Evolutionary conservation across 2,329 filamentous ascomycete species (phyloP).

Genomic region (Nannizziopsis arthrosporioides): DNA sequence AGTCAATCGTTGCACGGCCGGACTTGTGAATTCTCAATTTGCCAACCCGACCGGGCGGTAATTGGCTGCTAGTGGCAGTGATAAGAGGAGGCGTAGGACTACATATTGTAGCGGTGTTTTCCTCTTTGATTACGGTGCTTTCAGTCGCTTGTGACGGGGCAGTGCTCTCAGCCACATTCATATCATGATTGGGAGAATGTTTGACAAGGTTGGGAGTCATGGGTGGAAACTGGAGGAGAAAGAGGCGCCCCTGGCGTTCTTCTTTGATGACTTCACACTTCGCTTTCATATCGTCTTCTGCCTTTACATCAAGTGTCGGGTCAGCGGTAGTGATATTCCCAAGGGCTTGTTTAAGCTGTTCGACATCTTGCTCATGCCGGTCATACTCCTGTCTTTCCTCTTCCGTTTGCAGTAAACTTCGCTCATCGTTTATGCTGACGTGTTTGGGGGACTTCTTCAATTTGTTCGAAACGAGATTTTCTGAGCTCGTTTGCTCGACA

Average conservation of each 20-base stretch:
- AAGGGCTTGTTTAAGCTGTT: constrained; percentile 30
- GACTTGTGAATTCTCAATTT: constrained; percentile 52
- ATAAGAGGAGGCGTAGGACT: constrained; percentile 22
- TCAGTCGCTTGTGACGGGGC: constrained; percentile 4
- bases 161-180: neutral
- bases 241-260: constrained; percentile 44
- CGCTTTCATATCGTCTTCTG: constrained; percentile 11
- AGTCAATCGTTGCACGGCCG: constrained; percentile 50
- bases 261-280: constrained; percentile 25
- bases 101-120: constrained; percentile 8
- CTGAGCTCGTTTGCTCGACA: constrained; percentile 17
- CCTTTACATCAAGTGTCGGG: too few species aligned
- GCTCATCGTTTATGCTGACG: constrained; percentile 20
- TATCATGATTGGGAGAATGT: constrained; percentile 20
- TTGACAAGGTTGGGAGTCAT: constrained; percentile 46
- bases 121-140: constrained; percentile 11
- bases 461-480: constrained; percentile 5
- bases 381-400: constrained; percentile 35
- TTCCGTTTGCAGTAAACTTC: constrained; percentile 30
- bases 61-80: constrained; percentile 32
- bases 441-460: constrained; percentile 16
- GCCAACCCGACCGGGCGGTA: constrained; percentile 46
- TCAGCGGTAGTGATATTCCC: constrained; percentile 12
- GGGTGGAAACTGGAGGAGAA: constrained; percentile 54
- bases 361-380: constrained; percentile 30